Conservation (phyloP, 345 rosid species). For the Hypericum androsaemum region DNA sequence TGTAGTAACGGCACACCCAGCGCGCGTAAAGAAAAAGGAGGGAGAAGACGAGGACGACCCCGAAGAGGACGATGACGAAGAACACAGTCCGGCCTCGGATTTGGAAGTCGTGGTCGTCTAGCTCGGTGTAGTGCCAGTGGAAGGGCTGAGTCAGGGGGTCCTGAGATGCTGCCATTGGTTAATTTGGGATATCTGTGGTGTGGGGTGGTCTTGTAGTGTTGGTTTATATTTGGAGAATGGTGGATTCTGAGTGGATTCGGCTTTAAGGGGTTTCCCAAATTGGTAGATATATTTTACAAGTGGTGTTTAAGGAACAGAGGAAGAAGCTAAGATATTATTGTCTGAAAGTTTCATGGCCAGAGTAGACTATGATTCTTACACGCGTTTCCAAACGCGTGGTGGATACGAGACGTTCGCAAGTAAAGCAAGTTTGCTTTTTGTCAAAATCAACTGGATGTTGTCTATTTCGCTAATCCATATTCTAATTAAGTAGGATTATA, state of each 20-base stretch:
- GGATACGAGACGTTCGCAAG: no score
- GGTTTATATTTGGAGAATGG: neutral
- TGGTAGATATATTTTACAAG: no score
- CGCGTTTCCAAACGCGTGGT: no score
- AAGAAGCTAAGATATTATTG: no score
- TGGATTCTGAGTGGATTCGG: neutral
- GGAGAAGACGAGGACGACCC: slow-evolving; percentile 16
- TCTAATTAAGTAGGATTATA: no score
- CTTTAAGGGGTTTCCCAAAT: neutral
- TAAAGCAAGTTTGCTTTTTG: no score
- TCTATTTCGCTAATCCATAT: no score
- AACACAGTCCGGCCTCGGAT: slow-evolving; percentile 31
- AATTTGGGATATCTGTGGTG: neutral
- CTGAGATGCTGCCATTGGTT: slow-evolving; percentile 17
- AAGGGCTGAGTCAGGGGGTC: slow-evolving; percentile 8
- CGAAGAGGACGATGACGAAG: slow-evolving; percentile 25
- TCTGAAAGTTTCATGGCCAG: no score
- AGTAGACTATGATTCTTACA: no score
- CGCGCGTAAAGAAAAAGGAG: slow-evolving; percentile 32
- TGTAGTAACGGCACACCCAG: slow-evolving; percentile 27
- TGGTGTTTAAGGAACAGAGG: no score
- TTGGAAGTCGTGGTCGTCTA: slow-evolving; percentile 31
- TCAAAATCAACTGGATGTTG: no score
- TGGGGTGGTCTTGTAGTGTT: slow-evolving; percentile 14
- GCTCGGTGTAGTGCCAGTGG: slow-evolving; percentile 40